These are phyloP conservation scores for Globisporangium camurandrum DNA, from an alignment of 352 stramenopile species.

Conservation along the genomic window DNA sequence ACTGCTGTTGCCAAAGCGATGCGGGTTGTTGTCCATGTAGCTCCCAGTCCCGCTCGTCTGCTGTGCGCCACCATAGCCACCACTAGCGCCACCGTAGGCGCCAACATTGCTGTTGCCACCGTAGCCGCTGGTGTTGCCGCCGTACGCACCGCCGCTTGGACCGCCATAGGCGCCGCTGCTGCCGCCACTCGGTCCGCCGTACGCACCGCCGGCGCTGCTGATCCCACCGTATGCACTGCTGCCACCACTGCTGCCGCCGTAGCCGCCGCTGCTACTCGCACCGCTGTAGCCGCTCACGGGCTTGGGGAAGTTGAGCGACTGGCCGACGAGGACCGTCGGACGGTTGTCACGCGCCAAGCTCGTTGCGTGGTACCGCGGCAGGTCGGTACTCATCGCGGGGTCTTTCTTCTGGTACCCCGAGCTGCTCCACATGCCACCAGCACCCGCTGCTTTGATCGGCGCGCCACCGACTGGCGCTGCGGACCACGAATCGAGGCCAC, in stretches of 20 bases:
- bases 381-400: conserved; percentile 12
- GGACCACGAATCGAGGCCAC: conserved; percentile 53
- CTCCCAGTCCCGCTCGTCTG: conserved; percentile 7
- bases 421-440: conserved; percentile 69
- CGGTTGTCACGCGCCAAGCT: conserved; percentile 63
- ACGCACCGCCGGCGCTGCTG: background rate
- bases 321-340: conserved; percentile 74
- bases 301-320: conserved; percentile 71
- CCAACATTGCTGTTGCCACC: conserved; percentile 14
- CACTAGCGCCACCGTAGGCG: conserved; percentile 8
- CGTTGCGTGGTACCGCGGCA: conserved; percentile 42
- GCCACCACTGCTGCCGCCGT: conserved; percentile 30
- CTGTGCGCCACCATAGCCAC: conserved; percentile 3
- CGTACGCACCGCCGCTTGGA: conserved; percentile 4
- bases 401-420: conserved; percentile 78
- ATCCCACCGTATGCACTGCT: conserved; percentile 12
- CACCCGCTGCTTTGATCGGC: conserved; percentile 26
- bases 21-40: conserved; percentile 17
- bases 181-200: conserved; percentile 1
- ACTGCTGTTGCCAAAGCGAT: conserved; percentile 54
- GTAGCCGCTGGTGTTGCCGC: conserved; percentile 8
- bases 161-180: conserved; percentile 14
- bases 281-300: conserved; percentile 11
- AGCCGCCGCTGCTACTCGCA: conserved; percentile 11
- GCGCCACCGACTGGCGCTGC: conserved; percentile 18